Base-by-base conservation (phyloP, 352 stramenopile genomes). In the Phytophthora meadii region DNA sequence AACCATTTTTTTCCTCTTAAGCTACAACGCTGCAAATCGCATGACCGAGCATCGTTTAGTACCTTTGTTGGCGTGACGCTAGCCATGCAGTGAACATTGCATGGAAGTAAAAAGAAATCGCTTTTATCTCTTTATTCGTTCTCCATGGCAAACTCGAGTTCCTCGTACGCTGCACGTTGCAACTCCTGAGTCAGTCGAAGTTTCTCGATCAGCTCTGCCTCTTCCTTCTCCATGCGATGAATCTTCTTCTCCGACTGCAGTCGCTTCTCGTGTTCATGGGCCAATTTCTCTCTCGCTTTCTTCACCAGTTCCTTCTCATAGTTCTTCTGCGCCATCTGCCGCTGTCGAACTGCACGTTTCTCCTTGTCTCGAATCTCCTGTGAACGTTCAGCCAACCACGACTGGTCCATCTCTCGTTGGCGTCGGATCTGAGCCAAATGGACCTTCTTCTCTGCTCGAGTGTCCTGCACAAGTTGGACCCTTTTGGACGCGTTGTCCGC, bases 81-180 rank as follows among this genome's bases (percentile, higher is more conserved):
- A 30, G 28, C 28, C 5, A 32, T 32, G 7, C 28, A 10, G 28
- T 9, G 7, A 34, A 2, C 10, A 34, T 34, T 34, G 28, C 7
- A 34, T 34, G 28, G 2, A 34, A 34, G 10, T 11, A 36, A 36
- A 34, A 34, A 11, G 0, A 34, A 30, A 12, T 36, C 30, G 30
- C 14, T 12, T 36, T 36, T 36, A 3, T 34, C 15, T 52, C 25
- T 3, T 54, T 32, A 72, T 6, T 77, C 69, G 49, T 87, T 67
- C 34, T 89, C 69, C 65, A 90, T 87, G 44, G 80, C 79, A 47
- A 84, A 81, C 58, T 90, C 80, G 30, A 91, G 74, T 48, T 91
- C 76, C 25, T 89, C 80, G 63, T 85, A 89, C 12, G 82, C 82
- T 3, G 76, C 68, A 24, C 77, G 81, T 63, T 91, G 82, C 47